Conservation (phyloP, 202 grass and related monocot species). For the Elaeis oleifera region DNA sequence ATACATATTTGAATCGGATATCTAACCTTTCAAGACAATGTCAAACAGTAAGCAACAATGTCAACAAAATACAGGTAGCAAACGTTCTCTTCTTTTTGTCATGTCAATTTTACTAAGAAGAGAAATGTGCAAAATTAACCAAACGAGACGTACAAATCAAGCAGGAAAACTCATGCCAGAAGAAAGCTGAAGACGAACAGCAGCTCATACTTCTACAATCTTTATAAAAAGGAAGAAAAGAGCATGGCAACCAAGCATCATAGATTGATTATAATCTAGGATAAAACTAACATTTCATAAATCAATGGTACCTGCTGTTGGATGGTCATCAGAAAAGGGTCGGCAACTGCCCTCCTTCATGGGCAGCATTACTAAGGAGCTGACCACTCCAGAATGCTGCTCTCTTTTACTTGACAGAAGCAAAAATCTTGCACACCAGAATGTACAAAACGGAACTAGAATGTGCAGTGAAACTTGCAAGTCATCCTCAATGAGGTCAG, state of each 20-base stretch:
- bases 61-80: too few relatives aligned
- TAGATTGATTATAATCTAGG: constrained; percentile 54
- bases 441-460: constrained; percentile 68
- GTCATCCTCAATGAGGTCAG: constrained; percentile 46
- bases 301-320: constrained; percentile 30
- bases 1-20: too few relatives aligned
- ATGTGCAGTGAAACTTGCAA: constrained; percentile 86
- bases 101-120: background rate
- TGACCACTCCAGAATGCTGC: constrained; percentile 29
- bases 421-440: constrained; percentile 69
- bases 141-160: constrained; percentile 27
- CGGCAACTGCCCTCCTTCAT: constrained; percentile 20
- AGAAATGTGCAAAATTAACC: constrained; percentile 26
- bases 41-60: too few relatives aligned
- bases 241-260: constrained; percentile 26
- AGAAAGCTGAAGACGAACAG: constrained; percentile 35
- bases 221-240: constrained; percentile 23
- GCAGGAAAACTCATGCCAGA: constrained; percentile 45
- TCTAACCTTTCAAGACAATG: too few relatives aligned
- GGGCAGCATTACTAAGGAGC: constrained; percentile 33
- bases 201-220: constrained; percentile 34
- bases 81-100: background rate
- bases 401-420: constrained; percentile 20
- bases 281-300: constrained; percentile 50
- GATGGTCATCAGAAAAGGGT: constrained; percentile 43